A percentile compares a stretch with the other conserved stretches of the same genome.
These are phyloP conservation scores for Aspergillus piperis DNA, from an alignment of 2,329 filamentous ascomycete species.

Conservation along the genomic window DNA sequence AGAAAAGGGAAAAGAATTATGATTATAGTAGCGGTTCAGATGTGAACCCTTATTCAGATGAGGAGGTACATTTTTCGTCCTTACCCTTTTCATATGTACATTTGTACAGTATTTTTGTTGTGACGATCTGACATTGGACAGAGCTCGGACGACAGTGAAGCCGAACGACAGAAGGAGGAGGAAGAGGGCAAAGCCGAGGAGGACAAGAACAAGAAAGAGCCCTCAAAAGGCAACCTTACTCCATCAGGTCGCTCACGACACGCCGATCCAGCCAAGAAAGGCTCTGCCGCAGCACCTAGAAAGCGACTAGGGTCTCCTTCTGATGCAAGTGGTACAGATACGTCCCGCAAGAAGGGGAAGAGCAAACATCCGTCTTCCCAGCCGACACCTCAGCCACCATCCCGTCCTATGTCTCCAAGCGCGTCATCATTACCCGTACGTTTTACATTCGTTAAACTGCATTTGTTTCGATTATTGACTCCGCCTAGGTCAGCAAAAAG, in stretches of 20 bases:
- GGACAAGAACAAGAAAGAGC: conserved; percentile 54
- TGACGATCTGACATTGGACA: conserved; percentile 32
- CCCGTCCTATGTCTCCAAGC: conserved; percentile 65
- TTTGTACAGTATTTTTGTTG: no score
- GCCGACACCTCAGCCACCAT: conserved; percentile 36
- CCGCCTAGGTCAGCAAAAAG: conserved; percentile 54
- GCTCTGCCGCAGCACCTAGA: conserved; percentile 58
- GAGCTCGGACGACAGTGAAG: conserved; percentile 65
- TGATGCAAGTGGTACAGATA: conserved; percentile 90
- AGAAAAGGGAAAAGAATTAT: conserved; percentile 81
- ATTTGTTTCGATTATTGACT: conserved; percentile 9
- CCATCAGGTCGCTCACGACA: conserved; percentile 62
- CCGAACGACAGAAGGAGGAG: conserved; percentile 62
- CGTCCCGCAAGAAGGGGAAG: conserved; percentile 75
- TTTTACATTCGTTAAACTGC: neutral
- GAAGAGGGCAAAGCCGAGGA: conserved; percentile 62
- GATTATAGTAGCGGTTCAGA: conserved; percentile 76
- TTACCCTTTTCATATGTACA: conserved; percentile 7
- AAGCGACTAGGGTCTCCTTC: conserved; percentile 89
- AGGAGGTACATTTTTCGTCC: conserved; percentile 44
- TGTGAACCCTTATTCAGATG: conserved; percentile 58
- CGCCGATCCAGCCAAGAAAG: conserved; percentile 54
- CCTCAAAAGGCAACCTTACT: conserved; percentile 69
- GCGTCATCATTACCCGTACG: conserved; percentile 56
- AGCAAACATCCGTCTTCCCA: conserved; percentile 59